Percentiles rank a stretch among this genome's conserved stretches.
phyloP scores from a whole-genome alignment of 306 rosid genomes.

The Gastrolobium bilobum region DNA sequence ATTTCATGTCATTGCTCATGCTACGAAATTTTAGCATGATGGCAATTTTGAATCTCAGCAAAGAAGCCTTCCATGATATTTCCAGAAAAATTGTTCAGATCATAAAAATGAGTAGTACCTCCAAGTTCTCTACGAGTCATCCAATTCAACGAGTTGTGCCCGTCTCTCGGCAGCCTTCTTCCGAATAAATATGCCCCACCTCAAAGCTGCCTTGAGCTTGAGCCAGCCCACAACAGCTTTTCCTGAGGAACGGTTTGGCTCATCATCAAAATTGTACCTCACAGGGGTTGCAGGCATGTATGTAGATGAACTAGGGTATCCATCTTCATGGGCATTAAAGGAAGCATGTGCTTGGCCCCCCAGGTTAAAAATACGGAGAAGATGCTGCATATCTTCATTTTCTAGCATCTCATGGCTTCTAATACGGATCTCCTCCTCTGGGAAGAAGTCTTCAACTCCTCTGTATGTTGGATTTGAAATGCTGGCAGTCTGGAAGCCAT shows the following conservation, averaged over 20 bases:
- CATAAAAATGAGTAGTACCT: constrained; percentile 50
- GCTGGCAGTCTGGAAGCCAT: constrained; percentile 62
- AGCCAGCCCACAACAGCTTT: constrained; percentile 98
- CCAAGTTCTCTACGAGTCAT: constrained; percentile 62
- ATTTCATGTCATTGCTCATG: constrained; percentile 42
- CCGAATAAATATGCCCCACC: constrained; percentile 89
- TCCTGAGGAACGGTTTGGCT: constrained; percentile 74
- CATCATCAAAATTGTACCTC: constrained; percentile 66
- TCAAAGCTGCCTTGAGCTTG: constrained; percentile 91
- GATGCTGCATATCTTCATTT: constrained; percentile 89
- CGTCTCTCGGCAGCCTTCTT: constrained; percentile 92
- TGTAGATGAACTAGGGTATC: constrained; percentile 60
- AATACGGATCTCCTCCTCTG: constrained; percentile 87
- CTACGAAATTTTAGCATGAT: constrained; percentile 42
- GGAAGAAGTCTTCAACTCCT: constrained; percentile 71
- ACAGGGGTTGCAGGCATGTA: constrained; percentile 58
- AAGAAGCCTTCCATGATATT: constrained; percentile 33
- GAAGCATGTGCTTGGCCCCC: constrained; percentile 66
- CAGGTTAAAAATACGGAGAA: constrained; percentile 71
- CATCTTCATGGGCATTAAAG: constrained; percentile 62
- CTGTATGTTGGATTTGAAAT: constrained; percentile 62
- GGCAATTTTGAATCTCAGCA: constrained; percentile 42
- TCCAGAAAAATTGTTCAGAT: constrained; percentile 33
- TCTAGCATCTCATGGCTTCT: constrained; percentile 91
- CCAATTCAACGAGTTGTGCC: constrained; percentile 91